These are phyloP conservation scores for Cystofilobasidium macerans DNA, from an alignment of 768 basidiomycete species.

Conservation along the genomic window DNA sequence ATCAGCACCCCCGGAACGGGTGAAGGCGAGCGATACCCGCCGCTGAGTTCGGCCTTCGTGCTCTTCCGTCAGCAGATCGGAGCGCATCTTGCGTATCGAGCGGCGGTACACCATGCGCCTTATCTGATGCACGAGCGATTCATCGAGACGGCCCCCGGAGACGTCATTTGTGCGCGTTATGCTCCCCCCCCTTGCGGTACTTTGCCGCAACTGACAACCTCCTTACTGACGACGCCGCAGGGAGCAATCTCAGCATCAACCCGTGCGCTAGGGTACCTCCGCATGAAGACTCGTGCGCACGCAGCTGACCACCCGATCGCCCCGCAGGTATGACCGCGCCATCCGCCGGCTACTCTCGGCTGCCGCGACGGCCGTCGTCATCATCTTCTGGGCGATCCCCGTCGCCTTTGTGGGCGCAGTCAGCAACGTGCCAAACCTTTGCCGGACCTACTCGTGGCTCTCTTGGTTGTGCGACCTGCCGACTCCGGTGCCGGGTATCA, in stretches of 20 bases:
- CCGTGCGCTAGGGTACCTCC: constrained; percentile 42
- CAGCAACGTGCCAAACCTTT: constrained; percentile 67
- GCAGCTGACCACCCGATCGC: neutral
- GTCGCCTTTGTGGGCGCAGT: constrained; percentile 71
- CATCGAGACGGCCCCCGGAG: constrained; percentile 70
- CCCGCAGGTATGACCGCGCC: constrained; percentile 50
- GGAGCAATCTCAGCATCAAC: constrained; percentile 78
- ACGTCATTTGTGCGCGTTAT: no score
- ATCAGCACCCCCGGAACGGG: constrained; percentile 32
- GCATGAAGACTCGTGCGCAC: neutral
- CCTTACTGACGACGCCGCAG: no score
- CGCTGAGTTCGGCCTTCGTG: constrained; percentile 38
- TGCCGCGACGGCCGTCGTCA: constrained; percentile 62
- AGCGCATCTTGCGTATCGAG: constrained; percentile 73
- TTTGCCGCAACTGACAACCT: no score
- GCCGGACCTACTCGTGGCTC: constrained; percentile 56
- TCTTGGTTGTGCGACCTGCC: constrained; percentile 73
- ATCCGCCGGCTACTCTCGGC: constrained; percentile 58
- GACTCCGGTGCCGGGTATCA: constrained; percentile 17
- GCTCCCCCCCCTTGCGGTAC: no score
- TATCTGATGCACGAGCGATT: constrained; percentile 58
- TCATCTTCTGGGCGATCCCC: constrained; percentile 81
- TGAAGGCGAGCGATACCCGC: constrained; percentile 33
- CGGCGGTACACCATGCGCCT: constrained; percentile 64
- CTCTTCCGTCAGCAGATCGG: constrained; percentile 54